Evolutionary conservation across 352 stramenopile species (phyloP), one percentile per base, ranked within the genome.

Genomic region (Thalassiosira allenii): DNA sequence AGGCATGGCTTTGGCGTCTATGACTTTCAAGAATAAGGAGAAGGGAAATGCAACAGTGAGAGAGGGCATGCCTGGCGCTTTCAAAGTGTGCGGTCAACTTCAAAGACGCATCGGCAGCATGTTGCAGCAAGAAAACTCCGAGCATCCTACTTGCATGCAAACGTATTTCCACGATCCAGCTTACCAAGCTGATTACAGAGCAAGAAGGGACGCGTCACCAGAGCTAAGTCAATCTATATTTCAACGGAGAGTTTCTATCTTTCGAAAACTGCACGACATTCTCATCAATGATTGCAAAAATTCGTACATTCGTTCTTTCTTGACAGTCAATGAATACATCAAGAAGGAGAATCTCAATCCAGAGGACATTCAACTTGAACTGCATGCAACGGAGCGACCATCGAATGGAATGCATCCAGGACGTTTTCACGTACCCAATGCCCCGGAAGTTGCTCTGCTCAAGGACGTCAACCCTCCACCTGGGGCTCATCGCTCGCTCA

Each of bases 241-340:
- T 17, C 9, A 47, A 47, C n/a, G 32, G 20, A 61, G 25, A 17
- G 20, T 2, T 9, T 12, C 20, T 25, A 44, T 40, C 1, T 54
- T 54, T 68, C 6, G 17, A 56, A 2, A 17, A 14, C 41, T 68
- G 14, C n/a, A 17, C 3, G 34, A 1, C 3, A 11, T 54, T 1
- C 41, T 68, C 9, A 23, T 41, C 2, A 23, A 68, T 17, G n/a
- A 68, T 20, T 68, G 59, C 12, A 2, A 43, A 1, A 68, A 68
- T 12, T 2, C n/a, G 4, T 68, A 56, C 17, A 8, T 68, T 2
- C 23, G 29, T 27, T 66, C 57, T 30, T 70, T 70, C 43, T 44
- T 58, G 23, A 41, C 23, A 8, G 30, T 70, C 3, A 70, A 58
- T 54, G 43, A 70, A 9, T 59, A 22, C 61, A 70, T 70, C 30